phyloP scores from a whole-genome alignment of 2,329 filamentous ascomycete genomes.

The Fusarium sp. region DNA sequence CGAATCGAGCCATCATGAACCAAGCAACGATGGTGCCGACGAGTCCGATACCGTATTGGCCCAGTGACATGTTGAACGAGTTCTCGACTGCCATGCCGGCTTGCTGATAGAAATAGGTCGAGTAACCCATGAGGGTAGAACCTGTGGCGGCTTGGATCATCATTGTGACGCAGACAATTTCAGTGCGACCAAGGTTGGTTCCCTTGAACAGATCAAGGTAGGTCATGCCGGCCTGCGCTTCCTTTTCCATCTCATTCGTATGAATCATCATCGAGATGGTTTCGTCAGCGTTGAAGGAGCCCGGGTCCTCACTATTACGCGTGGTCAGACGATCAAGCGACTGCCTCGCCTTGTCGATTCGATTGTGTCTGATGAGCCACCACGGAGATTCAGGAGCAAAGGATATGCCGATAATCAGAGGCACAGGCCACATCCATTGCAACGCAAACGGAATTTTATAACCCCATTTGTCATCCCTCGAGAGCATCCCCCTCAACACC shows the following conservation, averaged over 20 bases:
- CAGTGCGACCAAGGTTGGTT: conserved; percentile 46
- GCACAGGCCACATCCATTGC: conserved; percentile 59
- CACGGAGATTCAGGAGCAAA: conserved; percentile 59
- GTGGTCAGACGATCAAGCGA: conserved; percentile 51
- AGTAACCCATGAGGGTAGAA: conserved; percentile 36
- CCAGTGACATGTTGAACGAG: conserved; percentile 58
- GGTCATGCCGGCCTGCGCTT: conserved; percentile 52
- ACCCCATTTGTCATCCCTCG: conserved; percentile 47
- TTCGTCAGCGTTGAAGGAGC: conserved; percentile 57
- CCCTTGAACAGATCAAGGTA: conserved; percentile 40
- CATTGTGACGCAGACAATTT: conserved; percentile 48
- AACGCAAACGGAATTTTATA: conserved; percentile 56
- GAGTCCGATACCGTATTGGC: conserved; percentile 58
- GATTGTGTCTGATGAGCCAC: conserved; percentile 58
- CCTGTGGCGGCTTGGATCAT: conserved; percentile 45
- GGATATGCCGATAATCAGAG: conserved; percentile 52
- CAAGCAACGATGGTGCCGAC: conserved; percentile 58
- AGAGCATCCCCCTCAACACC: conserved; percentile 52
- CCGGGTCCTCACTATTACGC: conserved; percentile 36
- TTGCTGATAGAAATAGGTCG: conserved; percentile 59
- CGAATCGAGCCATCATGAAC: conserved; percentile 55
- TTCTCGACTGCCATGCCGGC: conserved; percentile 56
- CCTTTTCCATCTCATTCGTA: conserved; percentile 59
- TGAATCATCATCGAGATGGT: conserved; percentile 59
- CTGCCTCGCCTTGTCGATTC: conserved; percentile 51